These are phyloP conservation scores for Sugiyamaella chiloensis DNA, from an alignment of 805 yeast genomes.

Conservation along the genomic window DNA sequence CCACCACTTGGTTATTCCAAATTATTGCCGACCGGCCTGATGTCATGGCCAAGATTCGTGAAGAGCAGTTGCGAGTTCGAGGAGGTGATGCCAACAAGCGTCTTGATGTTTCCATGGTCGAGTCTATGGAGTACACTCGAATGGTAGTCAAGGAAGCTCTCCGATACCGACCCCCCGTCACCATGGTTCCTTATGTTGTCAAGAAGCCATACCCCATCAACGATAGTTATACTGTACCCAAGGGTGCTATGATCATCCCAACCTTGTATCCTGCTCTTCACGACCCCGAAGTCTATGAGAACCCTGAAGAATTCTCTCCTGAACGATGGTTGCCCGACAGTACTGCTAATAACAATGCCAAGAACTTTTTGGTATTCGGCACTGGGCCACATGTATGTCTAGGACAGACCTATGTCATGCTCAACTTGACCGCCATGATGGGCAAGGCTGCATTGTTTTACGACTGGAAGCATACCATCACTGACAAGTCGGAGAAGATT, in stretches of 20 bases:
- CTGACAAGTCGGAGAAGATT: conserved; percentile 84
- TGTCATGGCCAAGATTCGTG: conserved; percentile 77
- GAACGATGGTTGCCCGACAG: conserved; percentile 88
- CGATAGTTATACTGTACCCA: conserved; percentile 85
- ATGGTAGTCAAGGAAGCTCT: conserved; percentile 90
- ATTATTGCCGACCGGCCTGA: conserved; percentile 95
- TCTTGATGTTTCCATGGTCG: conserved; percentile 70
- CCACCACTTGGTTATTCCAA: conserved; percentile 98
- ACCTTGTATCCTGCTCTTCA: conserved; percentile 93
- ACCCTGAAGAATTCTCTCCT: conserved; percentile 92
- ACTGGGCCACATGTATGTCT: conserved; percentile 95
- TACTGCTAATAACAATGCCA: conserved; percentile 67
- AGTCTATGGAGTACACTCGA: conserved; percentile 80
- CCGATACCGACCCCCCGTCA: conserved; percentile 94
- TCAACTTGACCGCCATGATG: conserved; percentile 81
- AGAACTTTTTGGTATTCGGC: conserved; percentile 96
- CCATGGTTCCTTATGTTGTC: conserved; percentile 96
- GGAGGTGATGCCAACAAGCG: conserved; percentile 64
- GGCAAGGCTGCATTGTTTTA: conserved; percentile 85
- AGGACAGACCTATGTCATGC: conserved; percentile 91
- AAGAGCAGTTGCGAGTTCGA: conserved; percentile 85
- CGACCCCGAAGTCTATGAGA: conserved; percentile 93
- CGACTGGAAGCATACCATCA: conserved; percentile 78
- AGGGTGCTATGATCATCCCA: conserved; percentile 96
- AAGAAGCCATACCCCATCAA: conserved; percentile 83